phyloP scores from a whole-genome alignment of 352 stramenopile species.

The Phytophthora agathidicida region DNA sequence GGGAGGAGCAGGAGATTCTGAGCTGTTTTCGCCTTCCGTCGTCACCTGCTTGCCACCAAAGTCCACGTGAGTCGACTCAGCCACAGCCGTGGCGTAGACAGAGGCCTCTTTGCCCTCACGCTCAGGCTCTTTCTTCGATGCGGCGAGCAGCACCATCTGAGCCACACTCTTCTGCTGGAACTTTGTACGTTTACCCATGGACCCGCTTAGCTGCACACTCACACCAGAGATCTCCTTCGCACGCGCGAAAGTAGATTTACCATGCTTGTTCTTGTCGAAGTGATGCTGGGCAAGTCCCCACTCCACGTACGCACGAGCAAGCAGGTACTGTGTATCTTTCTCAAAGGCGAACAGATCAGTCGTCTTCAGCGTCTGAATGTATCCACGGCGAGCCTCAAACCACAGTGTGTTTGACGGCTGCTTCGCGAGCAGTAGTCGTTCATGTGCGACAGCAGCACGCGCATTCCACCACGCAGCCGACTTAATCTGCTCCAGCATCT shows the following conservation, averaged over 20 bases:
- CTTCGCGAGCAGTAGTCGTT: slow-evolving; percentile 69
- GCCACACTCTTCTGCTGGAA: slow-evolving; percentile 93
- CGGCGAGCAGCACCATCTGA: slow-evolving; percentile 86
- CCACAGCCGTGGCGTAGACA: slow-evolving; percentile 60
- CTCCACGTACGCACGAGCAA: slow-evolving; percentile 89
- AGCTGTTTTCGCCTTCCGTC: slow-evolving; percentile 4
- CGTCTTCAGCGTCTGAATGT: slow-evolving; percentile 47
- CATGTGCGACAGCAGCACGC: slow-evolving; percentile 71
- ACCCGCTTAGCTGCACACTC: slow-evolving; percentile 89
- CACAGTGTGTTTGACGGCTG: slow-evolving; percentile 77
- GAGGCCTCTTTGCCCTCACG: slow-evolving; percentile 43
- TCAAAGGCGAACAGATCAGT: slow-evolving; percentile 46
- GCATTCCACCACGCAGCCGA: slow-evolving; percentile 79
- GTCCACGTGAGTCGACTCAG: slow-evolving; percentile 63
- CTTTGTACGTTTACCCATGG: slow-evolving; percentile 95
- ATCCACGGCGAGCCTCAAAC: slow-evolving; percentile 72
- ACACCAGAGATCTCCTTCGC: slow-evolving; percentile 88
- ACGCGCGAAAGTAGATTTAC: slow-evolving; percentile 89
- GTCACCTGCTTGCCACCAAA: slow-evolving; percentile 64
- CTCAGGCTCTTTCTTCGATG: slow-evolving; percentile 57
- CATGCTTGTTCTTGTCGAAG: slow-evolving; percentile 91
- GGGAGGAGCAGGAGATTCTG: slow-evolving; percentile 1
- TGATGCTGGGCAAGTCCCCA: slow-evolving; percentile 93
- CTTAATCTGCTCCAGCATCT: slow-evolving; percentile 42
- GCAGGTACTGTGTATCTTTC: slow-evolving; percentile 58